These are phyloP conservation scores for Rosa rugosa DNA, from an alignment of 306 rosid species.

Conservation along the genomic window DNA sequence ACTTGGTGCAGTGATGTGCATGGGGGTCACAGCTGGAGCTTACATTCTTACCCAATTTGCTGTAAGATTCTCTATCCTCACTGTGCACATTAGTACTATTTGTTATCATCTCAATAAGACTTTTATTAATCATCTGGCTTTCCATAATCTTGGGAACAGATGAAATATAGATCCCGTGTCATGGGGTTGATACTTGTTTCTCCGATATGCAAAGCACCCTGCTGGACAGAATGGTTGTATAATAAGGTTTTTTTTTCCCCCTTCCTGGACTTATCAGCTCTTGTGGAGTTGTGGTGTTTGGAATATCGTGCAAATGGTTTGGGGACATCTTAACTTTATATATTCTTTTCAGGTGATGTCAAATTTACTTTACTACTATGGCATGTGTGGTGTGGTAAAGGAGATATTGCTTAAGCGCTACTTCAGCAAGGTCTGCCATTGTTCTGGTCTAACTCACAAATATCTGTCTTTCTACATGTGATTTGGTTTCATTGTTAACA, in stretches of 20 bases:
- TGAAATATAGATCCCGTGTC: constrained; percentile 78
- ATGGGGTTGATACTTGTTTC: constrained; percentile 93
- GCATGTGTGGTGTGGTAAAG: constrained; percentile 91
- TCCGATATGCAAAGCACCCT: constrained; percentile 83
- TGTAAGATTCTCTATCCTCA: constrained; percentile 46
- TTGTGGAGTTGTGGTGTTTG: constrained; percentile 21
- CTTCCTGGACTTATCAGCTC: constrained; percentile 22
- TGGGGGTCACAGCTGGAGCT: constrained; percentile 99
- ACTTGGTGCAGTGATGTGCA: constrained; percentile 88
- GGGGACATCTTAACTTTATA: constrained; percentile 10
- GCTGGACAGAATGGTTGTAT: constrained; percentile 94
- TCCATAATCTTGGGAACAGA: constrained; percentile 51
- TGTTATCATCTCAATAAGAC: not conserved
- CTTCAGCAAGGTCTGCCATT: constrained; percentile 78
- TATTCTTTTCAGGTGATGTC: constrained; percentile 64
- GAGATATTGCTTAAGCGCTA: constrained; percentile 84
- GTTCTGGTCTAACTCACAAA: constrained; percentile 19
- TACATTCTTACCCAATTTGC: constrained; percentile 87
- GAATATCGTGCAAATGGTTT: not conserved
- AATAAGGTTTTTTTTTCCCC: constrained; percentile 65
- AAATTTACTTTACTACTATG: constrained; percentile 82
- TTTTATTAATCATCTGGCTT: constrained; percentile 13
- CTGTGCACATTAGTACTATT: constrained; percentile 12
- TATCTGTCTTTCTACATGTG: constrained; percentile 11
- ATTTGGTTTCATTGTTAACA: constrained; percentile 23